Evolutionary conservation across 1,139 yeast species (phyloP).

Genomic region (Pneumocystis canis): DNA sequence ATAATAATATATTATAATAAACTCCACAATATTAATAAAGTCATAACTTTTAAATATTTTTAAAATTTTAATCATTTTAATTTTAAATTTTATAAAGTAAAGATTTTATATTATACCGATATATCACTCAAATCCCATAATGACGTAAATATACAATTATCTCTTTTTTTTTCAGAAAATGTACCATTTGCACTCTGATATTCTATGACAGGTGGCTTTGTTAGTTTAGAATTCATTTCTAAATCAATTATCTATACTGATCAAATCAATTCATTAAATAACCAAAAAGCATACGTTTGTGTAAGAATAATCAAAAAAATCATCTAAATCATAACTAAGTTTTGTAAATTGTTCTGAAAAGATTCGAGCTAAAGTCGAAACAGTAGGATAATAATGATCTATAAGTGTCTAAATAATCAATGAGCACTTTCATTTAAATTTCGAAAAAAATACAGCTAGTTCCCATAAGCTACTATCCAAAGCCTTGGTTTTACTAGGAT

Average conservation of each 20-base stretch:
- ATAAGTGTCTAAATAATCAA: constrained; percentile 31
- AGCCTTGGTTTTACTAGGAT: constrained; percentile 71
- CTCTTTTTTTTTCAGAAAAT: background rate
- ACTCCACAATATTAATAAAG: background rate
- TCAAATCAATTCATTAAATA: constrained; percentile 57
- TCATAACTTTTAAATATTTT: background rate
- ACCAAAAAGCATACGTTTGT: constrained; percentile 59
- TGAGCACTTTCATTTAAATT: background rate
- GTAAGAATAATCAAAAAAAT: constrained; percentile 86
- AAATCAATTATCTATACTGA: constrained; percentile 40
- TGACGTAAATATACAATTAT: background rate
- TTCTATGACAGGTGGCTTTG: constrained; percentile 63
- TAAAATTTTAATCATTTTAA: background rate
- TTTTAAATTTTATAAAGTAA: background rate
- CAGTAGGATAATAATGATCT: constrained; percentile 90
- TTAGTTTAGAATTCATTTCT: constrained; percentile 56
- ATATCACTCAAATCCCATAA: background rate
- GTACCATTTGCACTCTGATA: constrained; percentile 21
- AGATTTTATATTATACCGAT: background rate
- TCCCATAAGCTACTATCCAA: constrained; percentile 87
- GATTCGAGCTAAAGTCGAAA: constrained; percentile 79
- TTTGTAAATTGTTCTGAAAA: constrained; percentile 83
- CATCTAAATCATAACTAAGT: constrained; percentile 76
- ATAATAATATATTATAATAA: no score
- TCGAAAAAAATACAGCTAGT: constrained; percentile 31